Base-by-base conservation (phyloP, 2,329 filamentous ascomycete genomes). In the Moelleriella libera region DNA sequence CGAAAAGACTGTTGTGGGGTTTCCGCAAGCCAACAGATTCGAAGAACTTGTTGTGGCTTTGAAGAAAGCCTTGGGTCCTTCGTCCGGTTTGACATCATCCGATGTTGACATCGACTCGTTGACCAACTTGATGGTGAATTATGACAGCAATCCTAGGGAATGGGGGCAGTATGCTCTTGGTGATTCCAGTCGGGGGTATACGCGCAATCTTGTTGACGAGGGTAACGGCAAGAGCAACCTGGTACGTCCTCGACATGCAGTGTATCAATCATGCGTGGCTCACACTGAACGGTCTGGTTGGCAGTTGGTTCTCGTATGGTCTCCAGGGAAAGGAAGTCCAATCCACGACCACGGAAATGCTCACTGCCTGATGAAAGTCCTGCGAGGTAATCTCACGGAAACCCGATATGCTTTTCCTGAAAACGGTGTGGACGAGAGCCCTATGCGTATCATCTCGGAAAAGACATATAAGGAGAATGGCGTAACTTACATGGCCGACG, bases 321-420 rank as follows among this genome's bases (percentile, higher is more conserved):
- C 81, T 12, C 88, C 89, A 0, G 84, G 85, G 46, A 87, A 87
- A 66, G 78, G 78, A 39, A 90, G 84, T 57, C 82, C 85, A 9
- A 88, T 96, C 60, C 89, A 96, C 61, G 89, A 96, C 62, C 84
- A 88, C 64, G 83, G 82, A 60, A 86, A 90, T 51, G 86, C 88
- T 40, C 89, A 95, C 63, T 96, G 89, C 65, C 71, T 95, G 56
- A 95, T 95, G 87, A 94, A 83, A 71, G 81, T 90, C 54, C 75
- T 95, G 52, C 80, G 80, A 55, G 89, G 89, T 43, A 75, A 72
- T 51, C 69, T 95, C 50, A 85, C 80, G 55, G 89, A 96, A 68
- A 89, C 85, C 14, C 76, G 86, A 50, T 95, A 87, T 64, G 74
- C 75, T 46, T 88, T 85, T 67, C 88, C 88, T 1, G 60, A 70